These are phyloP conservation scores for Colletotrichum tofieldiae DNA, from an alignment of 2,329 filamentous ascomycete species.

Conservation along the genomic window DNA sequence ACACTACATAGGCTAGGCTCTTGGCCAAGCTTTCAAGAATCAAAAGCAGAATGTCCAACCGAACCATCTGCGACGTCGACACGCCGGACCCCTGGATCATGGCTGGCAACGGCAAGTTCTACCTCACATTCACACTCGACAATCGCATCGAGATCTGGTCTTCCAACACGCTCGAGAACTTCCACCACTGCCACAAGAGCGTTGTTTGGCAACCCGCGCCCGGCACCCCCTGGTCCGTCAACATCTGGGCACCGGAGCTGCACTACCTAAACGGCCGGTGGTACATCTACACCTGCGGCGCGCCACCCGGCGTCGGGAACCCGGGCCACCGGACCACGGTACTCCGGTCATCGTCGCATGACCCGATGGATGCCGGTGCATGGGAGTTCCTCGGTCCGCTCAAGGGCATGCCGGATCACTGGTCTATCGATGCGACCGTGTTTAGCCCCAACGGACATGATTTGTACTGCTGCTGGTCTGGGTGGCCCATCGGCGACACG, in stretches of 20 bases:
- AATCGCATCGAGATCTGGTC: slow-evolving; percentile 55
- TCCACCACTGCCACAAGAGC: slow-evolving; percentile 46
- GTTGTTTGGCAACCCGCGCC: slow-evolving; percentile 47
- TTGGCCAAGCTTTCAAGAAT: neutral
- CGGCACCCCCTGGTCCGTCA: slow-evolving; percentile 44
- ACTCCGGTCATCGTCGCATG: slow-evolving; percentile 59
- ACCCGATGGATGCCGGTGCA: slow-evolving; percentile 58
- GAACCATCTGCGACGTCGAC: slow-evolving; percentile 47
- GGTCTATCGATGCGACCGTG: slow-evolving; percentile 70
- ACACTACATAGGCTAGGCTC: neutral
- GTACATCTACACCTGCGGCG: slow-evolving; percentile 57
- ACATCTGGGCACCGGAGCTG: slow-evolving; percentile 47
- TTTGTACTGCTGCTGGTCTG: slow-evolving; percentile 69
- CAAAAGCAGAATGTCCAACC: slow-evolving; percentile 49
- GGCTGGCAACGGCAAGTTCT: slow-evolving; percentile 47
- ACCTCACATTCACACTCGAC: slow-evolving; percentile 53
- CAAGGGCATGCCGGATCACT: slow-evolving; percentile 63
- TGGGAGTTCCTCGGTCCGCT: slow-evolving; percentile 67
- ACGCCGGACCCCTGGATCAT: slow-evolving; percentile 53
- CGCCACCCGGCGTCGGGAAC: slow-evolving; percentile 62
- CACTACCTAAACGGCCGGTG: slow-evolving; percentile 45
- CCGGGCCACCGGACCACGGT: slow-evolving; percentile 60
- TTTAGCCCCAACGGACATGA: slow-evolving; percentile 62
- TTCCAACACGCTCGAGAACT: slow-evolving; percentile 51
- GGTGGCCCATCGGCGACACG: slow-evolving; percentile 55